phyloP scores from a whole-genome alignment of 2,329 filamentous ascomycete genomes.

The Epichloe bromicola region DNA sequence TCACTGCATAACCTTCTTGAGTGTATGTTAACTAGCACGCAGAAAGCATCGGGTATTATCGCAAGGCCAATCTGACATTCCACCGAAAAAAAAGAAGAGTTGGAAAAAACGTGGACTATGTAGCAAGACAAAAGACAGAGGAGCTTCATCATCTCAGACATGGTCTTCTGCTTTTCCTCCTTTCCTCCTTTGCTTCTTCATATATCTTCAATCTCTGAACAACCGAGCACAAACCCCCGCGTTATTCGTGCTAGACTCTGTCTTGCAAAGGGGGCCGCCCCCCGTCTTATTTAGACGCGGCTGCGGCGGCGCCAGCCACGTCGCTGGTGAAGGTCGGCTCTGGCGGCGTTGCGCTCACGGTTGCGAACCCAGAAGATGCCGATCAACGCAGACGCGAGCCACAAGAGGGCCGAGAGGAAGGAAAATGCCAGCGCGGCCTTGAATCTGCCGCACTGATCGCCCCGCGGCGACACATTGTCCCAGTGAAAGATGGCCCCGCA shows the following conservation, averaged over 20 bases:
- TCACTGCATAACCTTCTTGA: too few relatives aligned
- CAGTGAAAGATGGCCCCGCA: conserved; percentile 50
- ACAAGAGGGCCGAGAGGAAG: conserved; percentile 58
- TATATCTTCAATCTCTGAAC: not conserved
- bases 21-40: too few relatives aligned
- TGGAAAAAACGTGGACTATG: not conserved
- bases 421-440: conserved; percentile 59
- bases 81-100: not conserved
- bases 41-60: not conserved
- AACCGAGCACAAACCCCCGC: too few relatives aligned
- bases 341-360: conserved; percentile 19
- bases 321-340: conserved; percentile 17
- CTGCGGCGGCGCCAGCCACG: conserved; percentile 31
- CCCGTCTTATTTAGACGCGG: conserved; percentile 21
- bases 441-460: conserved; percentile 49
- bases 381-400: conserved; percentile 51
- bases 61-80: not conserved
- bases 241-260: too few relatives aligned
- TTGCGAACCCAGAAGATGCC: conserved; percentile 41
- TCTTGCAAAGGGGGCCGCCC: too few relatives aligned
- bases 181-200: not conserved
- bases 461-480: conserved; percentile 35
- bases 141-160: not conserved
- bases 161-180: too few relatives aligned
- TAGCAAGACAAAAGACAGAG: not conserved